Percentiles rank a stretch among this genome's conserved stretches.
Evolutionary conservation across 768 basidiomycete genomes (phyloP).

Genomic region (Pulveroboletus sp.): DNA sequence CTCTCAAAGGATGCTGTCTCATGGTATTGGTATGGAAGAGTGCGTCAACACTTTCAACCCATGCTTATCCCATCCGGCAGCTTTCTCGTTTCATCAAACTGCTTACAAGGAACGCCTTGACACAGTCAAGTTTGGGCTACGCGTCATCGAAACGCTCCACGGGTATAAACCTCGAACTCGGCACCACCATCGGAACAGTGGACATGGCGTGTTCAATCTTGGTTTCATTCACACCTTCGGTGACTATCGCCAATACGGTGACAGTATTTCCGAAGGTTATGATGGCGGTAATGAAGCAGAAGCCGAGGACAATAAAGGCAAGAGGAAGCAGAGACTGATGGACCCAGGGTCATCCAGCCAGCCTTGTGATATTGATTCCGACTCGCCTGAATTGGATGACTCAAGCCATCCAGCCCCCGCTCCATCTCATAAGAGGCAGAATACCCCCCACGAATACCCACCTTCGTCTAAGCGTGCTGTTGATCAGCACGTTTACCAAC

Average conservation of each 20-base stretch:
- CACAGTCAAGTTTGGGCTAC: conserved; percentile 47
- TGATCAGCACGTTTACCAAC: conserved; percentile 22
- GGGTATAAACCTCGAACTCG: conserved; percentile 48
- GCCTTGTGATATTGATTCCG: conserved; percentile 2
- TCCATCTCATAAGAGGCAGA: conserved; percentile 5
- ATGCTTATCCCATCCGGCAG: conserved; percentile 26
- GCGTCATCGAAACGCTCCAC: conserved; percentile 62
- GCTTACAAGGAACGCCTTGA: conserved; percentile 72
- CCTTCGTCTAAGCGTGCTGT: conserved; percentile 25
- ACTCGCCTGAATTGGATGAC: conserved; percentile 11
- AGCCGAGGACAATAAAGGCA: conserved; percentile 27
- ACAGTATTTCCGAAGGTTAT: conserved; percentile 19
- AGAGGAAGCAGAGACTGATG: conserved; percentile 24
- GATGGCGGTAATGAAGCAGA: conserved; percentile 32
- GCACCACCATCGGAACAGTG: conserved; percentile 34
- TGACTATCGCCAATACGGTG: conserved; percentile 30
- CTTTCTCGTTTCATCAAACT: conserved; percentile 72
- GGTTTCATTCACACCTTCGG: conserved; percentile 32
- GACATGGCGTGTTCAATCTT: conserved; percentile 40
- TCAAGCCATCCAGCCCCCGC: background rate
- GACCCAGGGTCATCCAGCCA: background rate
- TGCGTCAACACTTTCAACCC: background rate
- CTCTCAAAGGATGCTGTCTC: conserved; percentile 62
- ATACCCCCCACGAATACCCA: conserved; percentile 36
- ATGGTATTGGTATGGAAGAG: conserved; percentile 45